Percentiles rank a stretch among this genome's conserved stretches.
Evolutionary conservation across 2,329 filamentous ascomycete genomes (phyloP).

Genomic region (Alternaria consortialis): DNA sequence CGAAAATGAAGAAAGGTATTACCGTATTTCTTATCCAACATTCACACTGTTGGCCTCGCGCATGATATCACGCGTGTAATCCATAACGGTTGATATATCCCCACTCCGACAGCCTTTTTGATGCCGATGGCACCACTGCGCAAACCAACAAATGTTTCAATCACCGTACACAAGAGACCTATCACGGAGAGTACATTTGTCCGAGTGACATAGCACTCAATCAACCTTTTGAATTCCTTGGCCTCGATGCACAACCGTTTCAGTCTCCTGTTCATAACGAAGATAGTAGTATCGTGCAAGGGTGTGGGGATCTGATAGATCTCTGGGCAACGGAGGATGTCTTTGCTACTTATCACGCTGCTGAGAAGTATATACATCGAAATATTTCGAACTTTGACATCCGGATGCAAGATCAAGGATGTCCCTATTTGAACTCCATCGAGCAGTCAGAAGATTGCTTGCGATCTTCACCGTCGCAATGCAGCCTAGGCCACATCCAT

Average conservation of each 20-base stretch:
- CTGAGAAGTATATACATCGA: accelerated
- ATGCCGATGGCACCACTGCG: background rate
- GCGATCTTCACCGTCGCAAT: background rate
- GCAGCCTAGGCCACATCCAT: background rate
- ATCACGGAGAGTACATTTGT: background rate
- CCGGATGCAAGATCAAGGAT: background rate
- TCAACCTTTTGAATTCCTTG: accelerated
- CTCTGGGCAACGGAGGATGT: background rate
- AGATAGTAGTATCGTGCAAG: background rate
- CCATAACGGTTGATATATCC: background rate
- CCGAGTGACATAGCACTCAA: background rate
- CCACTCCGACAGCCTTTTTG: background rate
- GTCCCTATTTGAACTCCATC: background rate
- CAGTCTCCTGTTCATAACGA: background rate
- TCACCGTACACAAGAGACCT: background rate
- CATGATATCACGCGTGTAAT: too few relatives aligned
- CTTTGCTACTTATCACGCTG: too few relatives aligned
- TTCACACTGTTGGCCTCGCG: too few relatives aligned
- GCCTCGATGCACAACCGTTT: background rate
- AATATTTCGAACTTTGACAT: background rate
- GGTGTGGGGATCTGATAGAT: too few relatives aligned
- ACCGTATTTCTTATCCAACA: too few relatives aligned
- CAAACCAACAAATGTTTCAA: background rate
- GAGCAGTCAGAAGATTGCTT: background rate
- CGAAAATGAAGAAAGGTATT: background rate